Base-by-base conservation (phyloP, 1,139 yeast genomes). In the Saccharomyces pastorianus region DNA sequence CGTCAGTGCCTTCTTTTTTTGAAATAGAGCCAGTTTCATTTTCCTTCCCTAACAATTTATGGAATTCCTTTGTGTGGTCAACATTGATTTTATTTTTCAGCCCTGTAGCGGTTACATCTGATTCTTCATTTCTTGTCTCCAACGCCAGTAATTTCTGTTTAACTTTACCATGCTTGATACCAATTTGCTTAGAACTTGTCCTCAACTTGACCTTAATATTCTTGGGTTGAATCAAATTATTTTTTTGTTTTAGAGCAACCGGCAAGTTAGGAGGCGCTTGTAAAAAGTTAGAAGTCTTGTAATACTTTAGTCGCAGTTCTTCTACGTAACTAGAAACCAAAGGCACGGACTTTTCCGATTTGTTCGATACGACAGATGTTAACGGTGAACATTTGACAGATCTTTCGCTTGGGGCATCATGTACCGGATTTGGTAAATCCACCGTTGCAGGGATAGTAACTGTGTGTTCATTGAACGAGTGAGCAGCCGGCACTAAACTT, bases 141-240 rank as follows among this genome's bases (percentile, higher is more conserved):
- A 67, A 51, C 5, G 71, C 56, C n/a, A 69, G 47, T 23, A 69
- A 52, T 51, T 69, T 69, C 56, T 66, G 69, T 51, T 69, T 69
- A 6, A 68, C 67, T 51, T 62, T 66, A 20, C 72, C 72, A 54
- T 69, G 73, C 49, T 69, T 69, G 42, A 69, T 69, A 51, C 72
- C 72, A 17, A 68, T 64, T 53, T 68, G 72, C 49, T 66, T 67
- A 2, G 71, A 58, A 56, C 64, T 68, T 1, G 71, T 69, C 55
- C 71, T 63, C n/a, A 64, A 63, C 38, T 64, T 63, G n/a, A 67
- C 71, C 55, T 60, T 67, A 42, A 65, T 67, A 52, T 65, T 66
- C 51, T 64, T 66, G 1, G 71, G 71, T 46, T 66, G 65, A n/a
- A 66, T 64, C 31, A 68, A 50, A 51, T 64, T 66, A 51, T 68